Percentiles rank a stretch among this genome's conserved stretches.
phyloP scores from a whole-genome alignment of 176 grass and related monocot genomes.

The Miscanthus lutarioriparius region DNA sequence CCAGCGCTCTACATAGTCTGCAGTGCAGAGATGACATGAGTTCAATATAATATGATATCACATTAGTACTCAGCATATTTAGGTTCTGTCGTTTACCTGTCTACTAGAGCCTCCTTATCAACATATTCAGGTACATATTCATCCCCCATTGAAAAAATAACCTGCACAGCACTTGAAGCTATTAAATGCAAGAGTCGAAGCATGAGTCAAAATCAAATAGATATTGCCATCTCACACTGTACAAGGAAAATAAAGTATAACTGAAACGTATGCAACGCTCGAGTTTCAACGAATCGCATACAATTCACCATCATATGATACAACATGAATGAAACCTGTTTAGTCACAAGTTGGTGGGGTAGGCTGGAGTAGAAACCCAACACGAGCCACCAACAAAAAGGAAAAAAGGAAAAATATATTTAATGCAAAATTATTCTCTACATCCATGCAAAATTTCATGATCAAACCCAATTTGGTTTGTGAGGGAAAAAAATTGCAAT shows the following conservation, averaged over 20 bases:
- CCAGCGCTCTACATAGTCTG: slow-evolving; percentile 77
- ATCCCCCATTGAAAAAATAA: slow-evolving; percentile 97
- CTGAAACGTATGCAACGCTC: not conserved
- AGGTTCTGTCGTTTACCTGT: slow-evolving; percentile 47
- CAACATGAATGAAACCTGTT: not conserved
- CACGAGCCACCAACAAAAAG: not conserved
- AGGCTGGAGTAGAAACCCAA: not conserved
- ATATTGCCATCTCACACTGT: not conserved
- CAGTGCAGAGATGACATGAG: slow-evolving; percentile 28
- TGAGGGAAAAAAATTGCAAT: not conserved
- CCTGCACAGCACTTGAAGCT: slow-evolving; percentile 46
- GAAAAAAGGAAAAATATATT: not conserved
- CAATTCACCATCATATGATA: not conserved
- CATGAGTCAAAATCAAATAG: not conserved
- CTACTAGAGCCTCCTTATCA: slow-evolving; percentile 83
- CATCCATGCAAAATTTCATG: not conserved
- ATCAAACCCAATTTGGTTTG: not conserved
- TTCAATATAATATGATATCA: slow-evolving; percentile 4
- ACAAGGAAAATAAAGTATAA: not conserved
- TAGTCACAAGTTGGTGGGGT: not conserved
- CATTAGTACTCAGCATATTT: slow-evolving; percentile 20
- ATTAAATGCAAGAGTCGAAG: slow-evolving; percentile 20
- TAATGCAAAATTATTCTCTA: not conserved
- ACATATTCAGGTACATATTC: slow-evolving; percentile 96
- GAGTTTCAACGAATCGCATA: not conserved